Evolutionary conservation across 2,329 filamentous ascomycete species (phyloP), one percentile per base, ranked within the genome.

Genomic region (Colletotrichum australisinense): DNA sequence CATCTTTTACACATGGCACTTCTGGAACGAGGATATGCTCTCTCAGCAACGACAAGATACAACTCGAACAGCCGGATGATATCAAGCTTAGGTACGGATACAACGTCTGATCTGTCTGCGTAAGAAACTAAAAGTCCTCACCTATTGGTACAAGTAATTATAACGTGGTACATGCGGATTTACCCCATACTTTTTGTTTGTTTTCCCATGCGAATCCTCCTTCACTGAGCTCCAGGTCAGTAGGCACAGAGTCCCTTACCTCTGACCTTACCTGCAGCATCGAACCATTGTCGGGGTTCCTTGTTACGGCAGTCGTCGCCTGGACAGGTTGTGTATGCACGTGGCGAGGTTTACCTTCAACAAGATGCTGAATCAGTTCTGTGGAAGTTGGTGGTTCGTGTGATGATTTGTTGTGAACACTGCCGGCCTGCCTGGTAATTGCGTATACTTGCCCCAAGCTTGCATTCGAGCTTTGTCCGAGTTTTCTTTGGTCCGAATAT

Each of bases 201-300:
- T 42, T 52, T 62, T 5, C 73, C 66, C 49, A 42, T 56, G 38
- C 46, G 26, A 30, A 19, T 67, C 63, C 64, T 72, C 57, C 38
- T 42, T 69, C 57, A 42, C 73, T 75, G 66, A 72, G 73, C 78
- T 77, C 76, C 73, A 75, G 78, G 80, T 80, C 80, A 82, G 79
- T 77, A 82, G 81, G 81, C 81, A 75, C 80, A 78, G 78, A 81
- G 83, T 78, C 80, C 80, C 86, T 88, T 88, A 88, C 86, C 87
- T 87, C 86, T 86, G 85, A 88, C 86, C 85, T 87, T 88, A 87
- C 87, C 86, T 87, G 80, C 77, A 80, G 73, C 78, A 78, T 76
- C 75, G 78, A 77, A 56, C 63, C 57, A 68, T 71, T 71, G 72
- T 62, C 72, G 2, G 30, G 14, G 24, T 32, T 35, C 11, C 11